Evolutionary conservation across 73 alveolate species (phyloP).

Genomic region (Paramecium caudatum): DNA sequence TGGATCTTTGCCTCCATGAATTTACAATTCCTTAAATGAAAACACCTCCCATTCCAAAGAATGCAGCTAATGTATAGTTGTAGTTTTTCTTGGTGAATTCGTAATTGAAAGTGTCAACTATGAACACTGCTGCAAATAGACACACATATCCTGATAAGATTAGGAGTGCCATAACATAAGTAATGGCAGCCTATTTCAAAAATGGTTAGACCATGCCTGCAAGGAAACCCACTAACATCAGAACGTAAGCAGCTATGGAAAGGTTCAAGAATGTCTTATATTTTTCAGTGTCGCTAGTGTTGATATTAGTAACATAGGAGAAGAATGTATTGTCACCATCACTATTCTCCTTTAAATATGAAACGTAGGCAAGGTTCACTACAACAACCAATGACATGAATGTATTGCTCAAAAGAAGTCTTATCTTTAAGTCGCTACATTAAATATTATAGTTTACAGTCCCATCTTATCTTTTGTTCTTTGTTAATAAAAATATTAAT

Average conservation of each 20-base stretch:
- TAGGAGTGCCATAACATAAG: slow-evolving; percentile 1
- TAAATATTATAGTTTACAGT: not conserved
- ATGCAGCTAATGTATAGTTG: not conserved
- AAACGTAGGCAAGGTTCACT: slow-evolving; percentile 3
- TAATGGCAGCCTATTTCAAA: not conserved
- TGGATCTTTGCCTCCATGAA: slow-evolving; percentile 22
- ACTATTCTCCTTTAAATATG: not conserved
- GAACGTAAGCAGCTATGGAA: not conserved
- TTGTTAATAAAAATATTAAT: slow-evolving; percentile 39
- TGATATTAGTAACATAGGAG: not conserved
- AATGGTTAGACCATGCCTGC: not conserved
- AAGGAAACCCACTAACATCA: not conserved
- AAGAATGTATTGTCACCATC: not conserved
- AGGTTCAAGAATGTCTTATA: not conserved
- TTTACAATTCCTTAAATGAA: slow-evolving; percentile 24
- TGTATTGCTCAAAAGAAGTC: slow-evolving; percentile 26
- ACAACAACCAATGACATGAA: not conserved
- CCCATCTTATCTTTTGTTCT: not conserved
- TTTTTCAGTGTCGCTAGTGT: not conserved
- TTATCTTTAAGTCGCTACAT: not conserved
- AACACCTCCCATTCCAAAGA: slow-evolving; percentile 23
- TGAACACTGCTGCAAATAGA: slow-evolving; percentile 17
- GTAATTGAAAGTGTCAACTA: not conserved
- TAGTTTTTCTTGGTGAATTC: not conserved
- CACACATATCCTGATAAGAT: not conserved